These are phyloP conservation scores for Erythrophleum ivorense DNA, from an alignment of 331 rosid species.

Conservation along the genomic window DNA sequence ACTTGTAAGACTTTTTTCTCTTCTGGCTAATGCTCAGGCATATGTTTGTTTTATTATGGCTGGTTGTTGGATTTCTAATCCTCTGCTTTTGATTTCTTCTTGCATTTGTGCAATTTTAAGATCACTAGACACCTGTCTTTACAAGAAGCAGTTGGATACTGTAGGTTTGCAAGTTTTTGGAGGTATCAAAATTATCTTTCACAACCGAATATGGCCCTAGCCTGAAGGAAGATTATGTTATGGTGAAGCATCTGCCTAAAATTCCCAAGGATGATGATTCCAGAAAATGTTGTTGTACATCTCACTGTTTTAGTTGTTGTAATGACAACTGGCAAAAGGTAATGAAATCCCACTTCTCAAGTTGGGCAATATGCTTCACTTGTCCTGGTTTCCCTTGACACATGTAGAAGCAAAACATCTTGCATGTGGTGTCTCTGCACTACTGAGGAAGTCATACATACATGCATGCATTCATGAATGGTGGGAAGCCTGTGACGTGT, in stretches of 20 bases:
- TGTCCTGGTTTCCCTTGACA: constrained; percentile 31
- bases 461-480: constrained; percentile 1
- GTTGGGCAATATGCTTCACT: constrained; percentile 24
- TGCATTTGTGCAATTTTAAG: constrained; percentile 25
- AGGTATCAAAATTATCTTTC: constrained; percentile 93
- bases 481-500: constrained; percentile 21
- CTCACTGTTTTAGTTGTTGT: constrained; percentile 78
- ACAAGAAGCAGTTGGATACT: constrained; percentile 40
- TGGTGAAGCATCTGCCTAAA: constrained; percentile 96
- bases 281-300: constrained; percentile 71
- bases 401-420: background rate
- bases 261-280: constrained; percentile 63
- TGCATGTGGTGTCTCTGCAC: constrained; percentile 16
- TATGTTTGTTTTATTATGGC: background rate
- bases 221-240: constrained; percentile 90
- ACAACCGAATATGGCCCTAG: constrained; percentile 95
- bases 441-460: constrained; percentile 20
- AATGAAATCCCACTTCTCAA: constrained; percentile 39
- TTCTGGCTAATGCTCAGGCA: constrained; percentile 19
- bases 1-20: constrained; percentile 4
- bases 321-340: constrained; percentile 99
- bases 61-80: constrained; percentile 34
- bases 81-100: constrained; percentile 27
- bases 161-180: constrained; percentile 98
- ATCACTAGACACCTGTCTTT: constrained; percentile 27